Evolutionary conservation across 2,329 filamentous ascomycete species (phyloP).

Genomic region (Calonectria fujianensis): DNA sequence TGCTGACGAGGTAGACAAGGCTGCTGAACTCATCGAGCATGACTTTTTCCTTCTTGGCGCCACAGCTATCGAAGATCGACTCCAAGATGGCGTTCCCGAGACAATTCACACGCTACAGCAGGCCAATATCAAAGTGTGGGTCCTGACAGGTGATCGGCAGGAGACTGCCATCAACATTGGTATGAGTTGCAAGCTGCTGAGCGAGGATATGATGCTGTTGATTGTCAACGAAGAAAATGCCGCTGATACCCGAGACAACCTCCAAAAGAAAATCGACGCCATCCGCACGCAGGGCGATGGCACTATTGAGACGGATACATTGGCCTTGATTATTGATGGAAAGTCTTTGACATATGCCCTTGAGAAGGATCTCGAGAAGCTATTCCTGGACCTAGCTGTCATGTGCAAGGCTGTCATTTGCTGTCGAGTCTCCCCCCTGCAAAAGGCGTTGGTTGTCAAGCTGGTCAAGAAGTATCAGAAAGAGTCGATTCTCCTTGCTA

Average conservation of each 20-base stretch:
- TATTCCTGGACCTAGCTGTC: conserved; percentile 93
- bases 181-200: conserved; percentile 99
- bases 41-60: conserved; percentile 94
- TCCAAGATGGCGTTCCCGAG: conserved; percentile 98
- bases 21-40: conserved; percentile 94
- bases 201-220: conserved; percentile 98
- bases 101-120: conserved; percentile 98
- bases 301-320: conserved; percentile 86
- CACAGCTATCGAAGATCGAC: conserved; percentile 96
- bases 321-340: conserved; percentile 96
- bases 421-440: conserved; percentile 95
- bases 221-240: conserved; percentile 95
- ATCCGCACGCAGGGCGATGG: conserved; percentile 88
- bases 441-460: conserved; percentile 98
- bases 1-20: conserved; percentile 96
- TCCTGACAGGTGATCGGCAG: conserved; percentile 96
- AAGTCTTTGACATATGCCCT: conserved; percentile 95
- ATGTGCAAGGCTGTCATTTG: conserved; percentile 99
- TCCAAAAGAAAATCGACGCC: conserved; percentile 94
- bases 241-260: conserved; percentile 87
- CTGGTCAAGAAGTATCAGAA: conserved; percentile 94
- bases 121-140: conserved; percentile 99
- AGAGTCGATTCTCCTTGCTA: conserved; percentile 93
- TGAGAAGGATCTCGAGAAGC: conserved; percentile 93
- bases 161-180: conserved; percentile 99